A percentile compares a stretch with the other conserved stretches of the same genome.
Evolutionary conservation across 1,139 yeast genomes (phyloP).

Genomic region (Suhomyces bolitotheri): DNA sequence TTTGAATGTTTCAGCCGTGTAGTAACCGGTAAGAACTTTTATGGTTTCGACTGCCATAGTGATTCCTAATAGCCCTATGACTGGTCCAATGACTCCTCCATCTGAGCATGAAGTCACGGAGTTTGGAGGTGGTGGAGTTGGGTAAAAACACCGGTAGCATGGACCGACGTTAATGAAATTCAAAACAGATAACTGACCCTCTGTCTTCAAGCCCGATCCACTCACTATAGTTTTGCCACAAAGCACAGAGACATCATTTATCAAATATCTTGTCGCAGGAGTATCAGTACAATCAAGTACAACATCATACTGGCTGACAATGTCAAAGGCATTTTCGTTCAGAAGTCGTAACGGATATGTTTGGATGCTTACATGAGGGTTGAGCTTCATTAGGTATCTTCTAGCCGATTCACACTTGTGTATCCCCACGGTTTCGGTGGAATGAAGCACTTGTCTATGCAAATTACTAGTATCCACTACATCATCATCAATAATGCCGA

Average conservation of each 20-base stretch:
- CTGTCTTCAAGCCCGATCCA: slow-evolving; percentile 89
- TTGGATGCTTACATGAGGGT: slow-evolving; percentile 62
- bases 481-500: slow-evolving; percentile 90
- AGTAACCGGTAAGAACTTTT: slow-evolving; percentile 64
- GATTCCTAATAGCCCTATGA: slow-evolving; percentile 86
- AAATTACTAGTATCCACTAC: slow-evolving; percentile 79
- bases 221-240: slow-evolving; percentile 74
- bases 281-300: slow-evolving; percentile 94
- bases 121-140: slow-evolving; percentile 84
- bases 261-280: slow-evolving; percentile 81
- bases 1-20: slow-evolving; percentile 50
- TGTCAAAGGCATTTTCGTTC: slow-evolving; percentile 60
- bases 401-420: slow-evolving; percentile 80
- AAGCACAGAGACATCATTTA: slow-evolving; percentile 81
- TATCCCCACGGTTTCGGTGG: slow-evolving; percentile 63
- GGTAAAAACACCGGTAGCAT: slow-evolving; percentile 92
- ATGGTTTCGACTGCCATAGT: slow-evolving; percentile 88
- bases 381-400: slow-evolving; percentile 49
- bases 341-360: slow-evolving; percentile 55
- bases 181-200: slow-evolving; percentile 82
- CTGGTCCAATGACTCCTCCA: slow-evolving; percentile 95
- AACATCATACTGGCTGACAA: slow-evolving; percentile 65
- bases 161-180: slow-evolving; percentile 76
- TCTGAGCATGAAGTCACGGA: slow-evolving; percentile 85
- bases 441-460: slow-evolving; percentile 86